Conservation (phyloP, 495 filamentous ascomycete species). For the Chaetomium cochliodes region DNA sequence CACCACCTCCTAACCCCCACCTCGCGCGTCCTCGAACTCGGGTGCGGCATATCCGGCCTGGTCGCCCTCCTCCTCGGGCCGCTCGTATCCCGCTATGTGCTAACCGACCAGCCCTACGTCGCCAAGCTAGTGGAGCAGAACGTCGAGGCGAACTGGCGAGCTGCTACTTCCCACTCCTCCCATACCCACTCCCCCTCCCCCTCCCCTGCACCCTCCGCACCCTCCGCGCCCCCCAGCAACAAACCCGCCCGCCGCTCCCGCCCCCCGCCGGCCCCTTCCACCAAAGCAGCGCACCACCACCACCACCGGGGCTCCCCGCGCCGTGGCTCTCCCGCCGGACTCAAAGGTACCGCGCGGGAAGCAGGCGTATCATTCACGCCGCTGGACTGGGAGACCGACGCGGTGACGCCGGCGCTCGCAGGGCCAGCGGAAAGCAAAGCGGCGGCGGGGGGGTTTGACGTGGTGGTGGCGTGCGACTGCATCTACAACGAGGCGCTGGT, state of each 20-base stretch:
- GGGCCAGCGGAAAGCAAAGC: constrained; percentile 3
- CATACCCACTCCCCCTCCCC: neutral
- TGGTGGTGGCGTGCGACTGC: constrained; percentile 79
- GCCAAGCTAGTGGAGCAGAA: constrained; percentile 72
- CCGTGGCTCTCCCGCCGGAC: neutral
- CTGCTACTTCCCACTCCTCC: neutral
- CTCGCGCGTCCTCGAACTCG: constrained; percentile 74
- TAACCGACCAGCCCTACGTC: constrained; percentile 89
- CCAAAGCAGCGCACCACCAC: no score
- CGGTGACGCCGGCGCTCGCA: constrained; percentile 42
- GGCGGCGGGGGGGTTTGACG: constrained; percentile 49
- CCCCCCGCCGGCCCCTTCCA: no score
- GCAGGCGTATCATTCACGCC: constrained; percentile 45
- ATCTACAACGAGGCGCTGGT: constrained; percentile 88
- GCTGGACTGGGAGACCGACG: constrained; percentile 71
- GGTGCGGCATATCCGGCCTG: constrained; percentile 80
- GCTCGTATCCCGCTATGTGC: constrained; percentile 62
- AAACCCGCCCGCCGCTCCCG: neutral
- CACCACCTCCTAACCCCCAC: constrained; percentile 51
- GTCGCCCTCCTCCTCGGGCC: constrained; percentile 65
- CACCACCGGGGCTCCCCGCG: neutral
- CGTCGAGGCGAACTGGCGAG: constrained; percentile 53
- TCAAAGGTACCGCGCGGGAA: neutral
- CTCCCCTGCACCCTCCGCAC: neutral
- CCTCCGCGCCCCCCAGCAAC: neutral